These are phyloP conservation scores for Phialocephala subalpina DNA, from an alignment of 2,329 filamentous ascomycete genomes.

Conservation along the genomic window DNA sequence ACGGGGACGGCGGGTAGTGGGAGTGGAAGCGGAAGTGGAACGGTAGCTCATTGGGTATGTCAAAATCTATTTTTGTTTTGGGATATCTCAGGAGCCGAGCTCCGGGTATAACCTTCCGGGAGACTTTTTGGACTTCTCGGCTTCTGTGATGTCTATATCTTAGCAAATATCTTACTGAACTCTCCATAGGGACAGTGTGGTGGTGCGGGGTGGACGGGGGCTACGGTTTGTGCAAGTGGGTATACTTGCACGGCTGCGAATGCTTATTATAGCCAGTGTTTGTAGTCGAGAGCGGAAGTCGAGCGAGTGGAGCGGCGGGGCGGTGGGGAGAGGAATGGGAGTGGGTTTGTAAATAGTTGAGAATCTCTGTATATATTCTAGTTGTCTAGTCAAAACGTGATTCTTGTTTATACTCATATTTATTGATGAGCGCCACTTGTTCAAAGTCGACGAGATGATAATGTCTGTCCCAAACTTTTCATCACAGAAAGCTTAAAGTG, in stretches of 20 bases:
- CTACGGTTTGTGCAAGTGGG: slow-evolving; percentile 21
- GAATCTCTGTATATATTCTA: slow-evolving; percentile 6
- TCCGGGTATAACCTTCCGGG: too few species aligned
- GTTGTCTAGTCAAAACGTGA: background rate
- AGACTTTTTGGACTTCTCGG: too few species aligned
- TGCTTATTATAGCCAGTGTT: slow-evolving; percentile 29
- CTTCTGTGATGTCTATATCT: too few species aligned
- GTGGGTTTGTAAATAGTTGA: too few species aligned
- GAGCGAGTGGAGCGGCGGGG: background rate
- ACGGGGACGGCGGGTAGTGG: background rate
- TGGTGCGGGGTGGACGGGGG: slow-evolving; percentile 20
- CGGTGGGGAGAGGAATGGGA: background rate
- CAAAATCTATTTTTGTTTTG: too few species aligned
- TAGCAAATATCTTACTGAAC: too few species aligned
- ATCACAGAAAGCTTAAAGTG: too few species aligned
- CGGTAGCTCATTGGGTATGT: slow-evolving; percentile 10
- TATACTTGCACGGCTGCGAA: slow-evolving; percentile 19
- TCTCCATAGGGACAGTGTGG: slow-evolving; percentile 33
- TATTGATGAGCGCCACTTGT: too few species aligned
- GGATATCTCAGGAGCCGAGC: too few species aligned
- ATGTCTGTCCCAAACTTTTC: too few species aligned
- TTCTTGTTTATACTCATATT: background rate
- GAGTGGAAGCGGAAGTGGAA: slow-evolving; percentile 4
- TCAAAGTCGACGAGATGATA: too few species aligned
- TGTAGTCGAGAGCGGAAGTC: slow-evolving; percentile 13